Evolutionary conservation across 805 yeast genomes (phyloP).

Genomic region (Monosporozyma aerobia): DNA sequence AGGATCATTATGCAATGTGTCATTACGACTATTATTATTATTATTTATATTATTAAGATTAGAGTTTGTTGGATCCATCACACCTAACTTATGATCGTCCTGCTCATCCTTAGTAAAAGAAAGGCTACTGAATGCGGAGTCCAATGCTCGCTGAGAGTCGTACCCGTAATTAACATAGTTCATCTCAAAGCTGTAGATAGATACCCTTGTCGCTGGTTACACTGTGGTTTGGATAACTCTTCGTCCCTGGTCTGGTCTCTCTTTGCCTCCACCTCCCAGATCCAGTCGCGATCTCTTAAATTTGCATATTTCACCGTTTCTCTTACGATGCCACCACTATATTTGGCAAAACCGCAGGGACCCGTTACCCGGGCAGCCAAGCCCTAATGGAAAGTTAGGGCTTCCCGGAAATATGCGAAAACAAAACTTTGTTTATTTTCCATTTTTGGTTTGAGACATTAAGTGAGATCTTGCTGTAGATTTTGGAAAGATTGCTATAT

Average conservation of each 20-base stretch:
- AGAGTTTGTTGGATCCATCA: background rate
- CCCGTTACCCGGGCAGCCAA: background rate
- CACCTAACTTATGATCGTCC: background rate
- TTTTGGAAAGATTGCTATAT: no score
- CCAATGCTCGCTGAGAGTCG: slow-evolving; percentile 9
- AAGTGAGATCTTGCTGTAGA: no score
- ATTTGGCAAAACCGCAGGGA: no score
- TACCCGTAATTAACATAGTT: slow-evolving; percentile 11
- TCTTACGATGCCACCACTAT: background rate
- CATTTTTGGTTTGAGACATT: no score
- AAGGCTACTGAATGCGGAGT: slow-evolving; percentile 8
- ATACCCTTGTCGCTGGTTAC: no score
- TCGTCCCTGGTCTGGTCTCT: background rate
- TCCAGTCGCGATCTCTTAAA: background rate
- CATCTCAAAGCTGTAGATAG: slow-evolving; percentile 2
- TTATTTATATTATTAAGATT: background rate
- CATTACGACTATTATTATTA: background rate
- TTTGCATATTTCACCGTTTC: no score
- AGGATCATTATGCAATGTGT: background rate
- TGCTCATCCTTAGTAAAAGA: slow-evolving; percentile 2
- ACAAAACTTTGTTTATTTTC: no score
- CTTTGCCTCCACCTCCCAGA: background rate
- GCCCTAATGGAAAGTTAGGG: background rate
- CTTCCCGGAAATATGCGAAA: no score
- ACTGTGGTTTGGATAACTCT: background rate